Evolutionary conservation across 176 grass and related monocot species (phyloP).

Genomic region (Oryza officinalis): DNA sequence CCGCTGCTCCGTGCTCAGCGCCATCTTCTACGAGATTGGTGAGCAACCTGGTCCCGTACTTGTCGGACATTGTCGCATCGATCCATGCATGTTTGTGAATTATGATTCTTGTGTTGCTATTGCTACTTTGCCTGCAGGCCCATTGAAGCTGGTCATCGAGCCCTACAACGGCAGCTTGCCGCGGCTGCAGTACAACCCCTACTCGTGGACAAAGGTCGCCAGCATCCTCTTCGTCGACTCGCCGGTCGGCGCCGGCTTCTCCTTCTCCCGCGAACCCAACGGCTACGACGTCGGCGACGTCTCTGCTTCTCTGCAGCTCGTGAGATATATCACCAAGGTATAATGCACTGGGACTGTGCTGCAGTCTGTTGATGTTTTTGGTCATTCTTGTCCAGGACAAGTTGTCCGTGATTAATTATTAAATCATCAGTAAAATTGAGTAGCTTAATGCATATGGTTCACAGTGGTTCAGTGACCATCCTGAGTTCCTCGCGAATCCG

Average conservation of each 20-base stretch:
- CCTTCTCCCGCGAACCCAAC: neutral
- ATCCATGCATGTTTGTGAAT: too few relatives aligned
- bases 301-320: neutral
- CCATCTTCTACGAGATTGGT: slow-evolving; percentile 32
- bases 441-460: too few relatives aligned
- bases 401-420: too few relatives aligned
- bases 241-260: neutral
- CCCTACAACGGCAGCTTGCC: neutral
- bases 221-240: slow-evolving; percentile 17
- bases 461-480: too few relatives aligned
- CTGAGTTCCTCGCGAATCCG: too few relatives aligned
- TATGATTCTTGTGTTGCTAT: too few relatives aligned
- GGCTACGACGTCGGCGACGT: slow-evolving; percentile 22
- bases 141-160: neutral
- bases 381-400: too few relatives aligned
- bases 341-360: too few relatives aligned
- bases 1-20: slow-evolving; percentile 29
- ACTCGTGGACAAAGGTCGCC: slow-evolving; percentile 7
- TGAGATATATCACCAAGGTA: too few relatives aligned
- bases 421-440: too few relatives aligned
- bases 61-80: too few relatives aligned
- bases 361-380: too few relatives aligned
- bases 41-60: neutral
- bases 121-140: neutral
- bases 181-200: slow-evolving; percentile 7